Evolutionary conservation across 768 basidiomycete genomes (phyloP), one percentile per base, ranked within the genome.

Genomic region (Pleurotus eryngii): DNA sequence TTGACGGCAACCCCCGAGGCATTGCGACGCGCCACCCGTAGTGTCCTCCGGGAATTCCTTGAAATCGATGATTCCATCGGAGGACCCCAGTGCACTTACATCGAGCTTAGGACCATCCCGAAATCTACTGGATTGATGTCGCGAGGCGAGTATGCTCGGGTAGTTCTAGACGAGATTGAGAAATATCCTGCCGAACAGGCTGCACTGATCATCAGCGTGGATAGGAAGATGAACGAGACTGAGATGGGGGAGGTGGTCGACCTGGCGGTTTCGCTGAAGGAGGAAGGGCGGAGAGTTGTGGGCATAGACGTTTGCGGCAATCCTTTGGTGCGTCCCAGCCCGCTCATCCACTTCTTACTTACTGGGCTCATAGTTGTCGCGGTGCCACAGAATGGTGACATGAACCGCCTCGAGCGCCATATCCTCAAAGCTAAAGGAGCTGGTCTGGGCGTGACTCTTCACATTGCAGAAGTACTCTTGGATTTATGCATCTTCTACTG

Each of bases 71-170:
- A 60, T 0, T 26, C n/a, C 20, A 15, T n/a, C 20, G 43, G 43
- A 17, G 46, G 46, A 2, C 76, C 85, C 0, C 81, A 90, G 55
- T 92, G 87, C 58, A 70, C 70, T 3, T 92, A 92, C 65, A 75
- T 95, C 35, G 92, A 94, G 65, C 79, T 94, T n/a, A 83, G 92
- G n/a, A 85, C 85, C 8, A 92, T 89, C 0, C 92, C 91, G 0
- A 79, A 85, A 45, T 72, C 66, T 65, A 89, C 84, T 0, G 56
- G 67, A 0, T 61, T 75, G 4, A 89, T 92, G 86, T 76, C 74
- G 5, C 74, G 84, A 7, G 69, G 76, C 57, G 67, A 74, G 43
- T 95, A 94, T 66, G 70, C 94, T 20, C 73, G 77, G 39, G 74
- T 81, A 1, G 89, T 95, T 0, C 75, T 94, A 12, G 76, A 72